Conservation (phyloP, 169 alveolate species). For the Eimeria praecox region DNA sequence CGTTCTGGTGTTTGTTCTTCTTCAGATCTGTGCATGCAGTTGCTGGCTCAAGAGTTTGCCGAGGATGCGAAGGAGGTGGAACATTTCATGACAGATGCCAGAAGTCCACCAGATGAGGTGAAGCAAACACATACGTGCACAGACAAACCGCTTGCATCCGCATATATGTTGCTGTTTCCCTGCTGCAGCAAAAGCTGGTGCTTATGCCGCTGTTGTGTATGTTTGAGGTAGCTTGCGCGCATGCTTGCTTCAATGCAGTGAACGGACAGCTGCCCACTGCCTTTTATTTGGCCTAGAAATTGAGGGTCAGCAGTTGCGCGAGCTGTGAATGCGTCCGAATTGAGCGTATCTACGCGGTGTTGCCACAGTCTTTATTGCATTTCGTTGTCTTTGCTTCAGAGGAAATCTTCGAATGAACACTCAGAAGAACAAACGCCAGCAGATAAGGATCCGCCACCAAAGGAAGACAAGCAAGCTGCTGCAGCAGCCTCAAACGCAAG, state of each 20-base stretch:
- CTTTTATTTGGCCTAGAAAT: too few relatives aligned
- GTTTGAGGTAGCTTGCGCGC: too few relatives aligned
- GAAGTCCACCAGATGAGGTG: constrained; percentile 12
- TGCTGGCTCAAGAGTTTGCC: constrained; percentile 49
- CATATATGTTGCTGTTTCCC: background rate
- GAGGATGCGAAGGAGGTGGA: constrained; percentile 63
- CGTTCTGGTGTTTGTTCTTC: background rate
- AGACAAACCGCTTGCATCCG: too few relatives aligned
- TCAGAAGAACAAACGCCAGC: background rate
- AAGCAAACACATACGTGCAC: background rate
- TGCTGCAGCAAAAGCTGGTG: background rate
- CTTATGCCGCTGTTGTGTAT: too few relatives aligned
- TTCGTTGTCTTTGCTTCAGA: background rate
- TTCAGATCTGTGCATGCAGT: constrained; percentile 36
- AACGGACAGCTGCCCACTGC: too few relatives aligned
- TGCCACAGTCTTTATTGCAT: background rate
- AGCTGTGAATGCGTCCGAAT: too few relatives aligned
- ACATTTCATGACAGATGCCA: constrained; percentile 51
- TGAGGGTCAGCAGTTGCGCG: too few relatives aligned
- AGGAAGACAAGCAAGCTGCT: background rate
- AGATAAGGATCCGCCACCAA: background rate
- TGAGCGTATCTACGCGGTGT: too few relatives aligned
- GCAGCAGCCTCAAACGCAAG: background rate
- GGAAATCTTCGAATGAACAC: background rate
- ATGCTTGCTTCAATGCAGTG: too few relatives aligned